phyloP scores from a whole-genome alignment of 169 alveolate genomes.

The Cryptosporidium ryanae region DNA sequence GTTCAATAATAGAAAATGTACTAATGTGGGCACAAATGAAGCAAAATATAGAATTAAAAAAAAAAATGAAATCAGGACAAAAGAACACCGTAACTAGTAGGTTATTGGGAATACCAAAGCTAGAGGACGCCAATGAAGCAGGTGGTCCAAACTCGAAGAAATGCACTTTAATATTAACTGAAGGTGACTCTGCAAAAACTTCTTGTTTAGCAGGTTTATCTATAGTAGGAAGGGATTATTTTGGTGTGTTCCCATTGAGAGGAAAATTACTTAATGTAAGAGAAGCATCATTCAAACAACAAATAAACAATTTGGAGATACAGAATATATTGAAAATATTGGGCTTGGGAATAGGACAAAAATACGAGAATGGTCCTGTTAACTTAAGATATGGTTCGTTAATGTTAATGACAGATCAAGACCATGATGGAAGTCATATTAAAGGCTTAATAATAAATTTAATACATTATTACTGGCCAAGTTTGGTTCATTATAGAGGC shows the following conservation, averaged over 20 bases:
- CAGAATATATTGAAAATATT: slow-evolving; percentile 95
- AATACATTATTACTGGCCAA: slow-evolving; percentile 99
- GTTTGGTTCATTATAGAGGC: slow-evolving; percentile 92
- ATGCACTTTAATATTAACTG: slow-evolving; percentile 98
- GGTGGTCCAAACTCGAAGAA: slow-evolving; percentile 94
- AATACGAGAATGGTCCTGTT: slow-evolving; percentile 88
- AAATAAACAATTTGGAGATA: slow-evolving; percentile 95
- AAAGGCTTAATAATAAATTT: slow-evolving; percentile 99
- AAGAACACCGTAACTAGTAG: slow-evolving; percentile 81
- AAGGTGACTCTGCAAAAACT: slow-evolving; percentile 99
- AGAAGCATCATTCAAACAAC: slow-evolving; percentile 95
- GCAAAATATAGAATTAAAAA: slow-evolving; percentile 92
- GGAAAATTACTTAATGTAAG: slow-evolving; percentile 99
- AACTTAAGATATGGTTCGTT: slow-evolving; percentile 97
- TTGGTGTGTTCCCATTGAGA: slow-evolving; percentile 99
- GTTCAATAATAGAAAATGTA: slow-evolving; percentile 90
- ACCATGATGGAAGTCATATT: slow-evolving; percentile 99
- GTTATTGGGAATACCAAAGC: slow-evolving; percentile 94
- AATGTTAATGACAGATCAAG: slow-evolving; percentile 99
- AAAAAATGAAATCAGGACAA: slow-evolving; percentile 86
- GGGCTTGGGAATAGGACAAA: slow-evolving; percentile 91
- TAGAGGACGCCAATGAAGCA: slow-evolving; percentile 99
- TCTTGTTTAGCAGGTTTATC: slow-evolving; percentile 99
- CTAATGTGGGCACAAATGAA: slow-evolving; percentile 93
- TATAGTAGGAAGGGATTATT: slow-evolving; percentile 97